Conservation (phyloP, 2,329 filamentous ascomycete genomes). For the Aspergillus udagawae region DNA sequence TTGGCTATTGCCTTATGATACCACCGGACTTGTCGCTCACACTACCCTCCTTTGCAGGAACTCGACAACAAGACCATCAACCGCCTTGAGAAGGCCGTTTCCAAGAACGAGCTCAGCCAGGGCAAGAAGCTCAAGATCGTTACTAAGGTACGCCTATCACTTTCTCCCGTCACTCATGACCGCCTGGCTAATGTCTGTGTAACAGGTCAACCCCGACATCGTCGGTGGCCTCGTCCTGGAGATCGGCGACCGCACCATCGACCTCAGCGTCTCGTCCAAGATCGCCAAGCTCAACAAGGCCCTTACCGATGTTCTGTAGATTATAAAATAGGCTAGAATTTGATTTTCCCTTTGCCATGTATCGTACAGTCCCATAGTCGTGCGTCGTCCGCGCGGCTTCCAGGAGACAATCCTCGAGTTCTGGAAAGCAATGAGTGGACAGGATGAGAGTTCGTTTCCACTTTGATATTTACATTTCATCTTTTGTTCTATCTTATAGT, state of each 20-base stretch:
- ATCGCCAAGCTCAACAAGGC: slow-evolving; percentile 99
- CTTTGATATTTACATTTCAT: background rate
- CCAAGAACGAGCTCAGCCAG: slow-evolving; percentile 83
- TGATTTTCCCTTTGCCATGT: slow-evolving; percentile 11
- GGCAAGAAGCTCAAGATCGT: slow-evolving; percentile 98
- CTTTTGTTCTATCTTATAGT: background rate
- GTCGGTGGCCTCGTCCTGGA: slow-evolving; percentile 91
- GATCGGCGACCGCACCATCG: slow-evolving; percentile 95
- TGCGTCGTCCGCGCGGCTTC: background rate
- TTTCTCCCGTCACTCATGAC: background rate
- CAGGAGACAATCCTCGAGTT: slow-evolving; percentile 7
- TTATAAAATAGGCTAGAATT: slow-evolving; percentile 21
- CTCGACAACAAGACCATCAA: slow-evolving; percentile 82
- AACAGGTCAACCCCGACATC: slow-evolving; percentile 87
- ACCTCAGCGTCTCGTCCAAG: slow-evolving; percentile 91
- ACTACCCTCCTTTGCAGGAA: slow-evolving; percentile 48
- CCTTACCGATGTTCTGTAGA: slow-evolving; percentile 94
- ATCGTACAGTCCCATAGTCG: slow-evolving; percentile 5
- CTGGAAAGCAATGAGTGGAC: slow-evolving; percentile 11
- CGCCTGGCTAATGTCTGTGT: background rate
- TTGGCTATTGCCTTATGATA: background rate
- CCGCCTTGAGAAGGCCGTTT: slow-evolving; percentile 80
- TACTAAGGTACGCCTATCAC: slow-evolving; percentile 62
- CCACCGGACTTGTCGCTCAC: background rate
- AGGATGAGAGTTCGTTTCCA: slow-evolving; percentile 6